A percentile compares a stretch with the other conserved stretches of the same genome.
Evolutionary conservation across 495 filamentous ascomycete species (phyloP).

Genomic region (Neurospora cerealis): DNA sequence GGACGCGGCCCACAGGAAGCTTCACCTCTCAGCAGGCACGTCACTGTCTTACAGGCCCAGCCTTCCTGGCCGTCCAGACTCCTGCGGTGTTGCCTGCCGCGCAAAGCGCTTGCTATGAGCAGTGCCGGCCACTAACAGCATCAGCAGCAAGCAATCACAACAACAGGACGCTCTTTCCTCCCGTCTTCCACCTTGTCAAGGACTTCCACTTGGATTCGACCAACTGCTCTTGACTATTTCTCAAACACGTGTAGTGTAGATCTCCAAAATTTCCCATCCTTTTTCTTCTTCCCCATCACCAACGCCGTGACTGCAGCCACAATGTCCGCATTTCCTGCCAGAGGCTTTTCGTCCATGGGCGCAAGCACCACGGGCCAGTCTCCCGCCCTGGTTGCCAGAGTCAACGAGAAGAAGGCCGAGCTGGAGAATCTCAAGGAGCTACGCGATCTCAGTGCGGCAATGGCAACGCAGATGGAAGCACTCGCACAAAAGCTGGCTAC

Average conservation of each 20-base stretch:
- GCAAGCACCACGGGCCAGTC: conserved; percentile 56
- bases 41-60: neutral
- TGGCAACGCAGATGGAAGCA: conserved; percentile 85
- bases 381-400: conserved; percentile 69
- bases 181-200: neutral
- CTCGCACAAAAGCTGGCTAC: conserved; percentile 82
- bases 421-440: conserved; percentile 81
- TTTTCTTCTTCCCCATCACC: neutral
- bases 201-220: neutral
- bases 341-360: conserved; percentile 48
- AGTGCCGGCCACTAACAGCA: neutral
- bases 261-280: neutral
- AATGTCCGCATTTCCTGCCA: conserved; percentile 32
- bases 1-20: neutral
- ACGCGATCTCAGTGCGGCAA: conserved; percentile 74
- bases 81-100: neutral
- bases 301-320: neutral
- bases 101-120: neutral
- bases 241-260: neutral
- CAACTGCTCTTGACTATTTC: neutral
- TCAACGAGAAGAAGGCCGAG: conserved; percentile 89
- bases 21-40: conserved; percentile 2
- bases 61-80: neutral
- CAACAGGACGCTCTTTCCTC: neutral
- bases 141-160: neutral